Evolutionary conservation across 495 filamentous ascomycete species (phyloP), one percentile per base, ranked within the genome.

Genomic region (Evernia prunastri): DNA sequence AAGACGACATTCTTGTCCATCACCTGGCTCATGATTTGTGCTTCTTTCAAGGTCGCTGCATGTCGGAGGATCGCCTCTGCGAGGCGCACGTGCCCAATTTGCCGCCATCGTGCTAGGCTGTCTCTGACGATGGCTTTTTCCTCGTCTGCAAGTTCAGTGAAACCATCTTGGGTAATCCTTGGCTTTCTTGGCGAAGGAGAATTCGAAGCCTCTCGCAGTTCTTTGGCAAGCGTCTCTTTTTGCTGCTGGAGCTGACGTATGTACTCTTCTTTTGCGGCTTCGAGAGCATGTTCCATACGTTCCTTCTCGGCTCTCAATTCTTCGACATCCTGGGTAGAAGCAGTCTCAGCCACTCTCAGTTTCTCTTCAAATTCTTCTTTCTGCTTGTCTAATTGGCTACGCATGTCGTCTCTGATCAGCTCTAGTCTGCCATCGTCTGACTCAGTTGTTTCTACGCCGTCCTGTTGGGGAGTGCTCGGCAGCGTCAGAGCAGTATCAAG

Each of bases 21-120:
- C 66, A 92, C 91, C 64, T 96, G 91, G 76, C 95, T 97, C 89
- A 98, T 93, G 58, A 98, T 86, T 72, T 98, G 94, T 6, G 93
- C 95, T 73, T 98, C 94, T 74, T 98, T 98, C 47, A 97, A 75
- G 42, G 84, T 84, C 17, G 89, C 85, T 11, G 93, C 93, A 74
- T 95, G 85, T 68, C 95, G 90, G 31, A 98, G 74, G 36, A 97
- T 85, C 18, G 87, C 86, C 73, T 97, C 94, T n/a, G 92, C 91
- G 89, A 99, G 96, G 60, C 86, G 86, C 58, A 97, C 89, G 67
- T 95, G 96, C 68, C 87, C 91, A 39, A 90, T 86, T 68, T 88
- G 80, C 56, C 86, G 84, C 94, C 94, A 99, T 66, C 88, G 88
- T 67, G 80, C 75, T 60, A 88, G 79, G 7, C 84, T 82, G 39